Evolutionary conservation across 2,329 filamentous ascomycete species (phyloP).

Genomic region (Diaporthe citri): DNA sequence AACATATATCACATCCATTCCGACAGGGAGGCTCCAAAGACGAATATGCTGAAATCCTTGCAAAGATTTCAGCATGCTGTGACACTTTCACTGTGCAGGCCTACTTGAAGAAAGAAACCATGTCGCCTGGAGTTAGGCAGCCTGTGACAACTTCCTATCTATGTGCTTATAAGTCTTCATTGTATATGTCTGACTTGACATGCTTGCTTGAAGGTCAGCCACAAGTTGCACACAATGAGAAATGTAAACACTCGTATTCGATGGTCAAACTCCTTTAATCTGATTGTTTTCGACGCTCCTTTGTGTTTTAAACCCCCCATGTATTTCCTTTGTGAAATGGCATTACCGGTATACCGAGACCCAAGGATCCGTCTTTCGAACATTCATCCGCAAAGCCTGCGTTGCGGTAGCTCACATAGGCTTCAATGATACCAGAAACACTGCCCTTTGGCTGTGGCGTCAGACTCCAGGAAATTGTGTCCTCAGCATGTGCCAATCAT

Average conservation of each 20-base stretch:
- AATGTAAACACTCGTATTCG: not conserved
- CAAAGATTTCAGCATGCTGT: not conserved
- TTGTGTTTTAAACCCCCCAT: not conserved
- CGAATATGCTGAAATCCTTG: no score
- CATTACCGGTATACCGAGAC: no score
- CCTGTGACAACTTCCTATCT: not conserved
- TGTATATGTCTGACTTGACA: not conserved
- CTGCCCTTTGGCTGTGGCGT: no score
- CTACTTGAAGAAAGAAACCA: not conserved
- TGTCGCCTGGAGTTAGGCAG: not conserved
- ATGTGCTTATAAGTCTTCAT: not conserved
- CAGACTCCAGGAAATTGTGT: no score
- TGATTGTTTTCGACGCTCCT: not conserved
- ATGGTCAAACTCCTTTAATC: no score
- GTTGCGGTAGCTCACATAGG: no score
- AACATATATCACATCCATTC: no score
- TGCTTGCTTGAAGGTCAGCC: not conserved
- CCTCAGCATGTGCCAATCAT: no score
- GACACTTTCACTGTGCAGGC: not conserved
- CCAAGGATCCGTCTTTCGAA: no score
- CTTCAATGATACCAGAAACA: no score
- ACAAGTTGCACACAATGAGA: not conserved
- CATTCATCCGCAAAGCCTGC: no score
- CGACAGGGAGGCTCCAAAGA: not conserved
- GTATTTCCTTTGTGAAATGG: not conserved